These are phyloP conservation scores for Vigna radiata DNA, from an alignment of 306 rosid genomes.

Conservation along the genomic window DNA sequence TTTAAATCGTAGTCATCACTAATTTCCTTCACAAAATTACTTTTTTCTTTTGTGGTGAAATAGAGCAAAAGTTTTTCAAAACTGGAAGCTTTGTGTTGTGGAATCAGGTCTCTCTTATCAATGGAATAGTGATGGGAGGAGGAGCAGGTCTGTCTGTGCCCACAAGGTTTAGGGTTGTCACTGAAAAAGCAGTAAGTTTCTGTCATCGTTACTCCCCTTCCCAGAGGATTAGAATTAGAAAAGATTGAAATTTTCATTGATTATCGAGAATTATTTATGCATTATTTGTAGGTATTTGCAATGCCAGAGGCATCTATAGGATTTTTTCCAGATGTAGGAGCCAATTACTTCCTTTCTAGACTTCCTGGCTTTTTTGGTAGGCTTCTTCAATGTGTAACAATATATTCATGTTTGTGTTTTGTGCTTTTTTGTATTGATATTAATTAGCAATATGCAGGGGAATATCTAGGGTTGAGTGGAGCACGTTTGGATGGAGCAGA, in stretches of 20 bases:
- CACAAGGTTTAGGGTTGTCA: constrained; percentile 36
- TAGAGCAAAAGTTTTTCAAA: too few species aligned
- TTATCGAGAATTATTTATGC: too few species aligned
- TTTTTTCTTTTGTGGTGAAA: too few species aligned
- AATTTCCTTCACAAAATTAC: too few species aligned
- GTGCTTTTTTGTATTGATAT: background rate
- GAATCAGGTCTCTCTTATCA: constrained; percentile 32
- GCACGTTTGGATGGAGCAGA: constrained; percentile 44
- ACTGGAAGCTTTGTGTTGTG: background rate
- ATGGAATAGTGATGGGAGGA: constrained; percentile 48
- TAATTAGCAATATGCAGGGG: constrained; percentile 26
- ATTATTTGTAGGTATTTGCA: constrained; percentile 38
- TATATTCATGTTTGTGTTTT: too few species aligned
- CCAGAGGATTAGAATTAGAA: background rate
- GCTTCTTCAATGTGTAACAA: background rate
- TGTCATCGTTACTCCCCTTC: background rate
- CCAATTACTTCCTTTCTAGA: constrained; percentile 47
- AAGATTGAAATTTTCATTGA: background rate
- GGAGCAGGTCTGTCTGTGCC: constrained; percentile 43
- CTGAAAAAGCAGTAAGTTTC: constrained; percentile 40
- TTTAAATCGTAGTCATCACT: too few species aligned
- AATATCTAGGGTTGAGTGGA: constrained; percentile 42
- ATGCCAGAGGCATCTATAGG: constrained; percentile 49
- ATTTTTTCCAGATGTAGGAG: constrained; percentile 40
- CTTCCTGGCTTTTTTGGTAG: constrained; percentile 41